Conservation (phyloP, 257 asterid species). For the Anisodus tanguticus region DNA sequence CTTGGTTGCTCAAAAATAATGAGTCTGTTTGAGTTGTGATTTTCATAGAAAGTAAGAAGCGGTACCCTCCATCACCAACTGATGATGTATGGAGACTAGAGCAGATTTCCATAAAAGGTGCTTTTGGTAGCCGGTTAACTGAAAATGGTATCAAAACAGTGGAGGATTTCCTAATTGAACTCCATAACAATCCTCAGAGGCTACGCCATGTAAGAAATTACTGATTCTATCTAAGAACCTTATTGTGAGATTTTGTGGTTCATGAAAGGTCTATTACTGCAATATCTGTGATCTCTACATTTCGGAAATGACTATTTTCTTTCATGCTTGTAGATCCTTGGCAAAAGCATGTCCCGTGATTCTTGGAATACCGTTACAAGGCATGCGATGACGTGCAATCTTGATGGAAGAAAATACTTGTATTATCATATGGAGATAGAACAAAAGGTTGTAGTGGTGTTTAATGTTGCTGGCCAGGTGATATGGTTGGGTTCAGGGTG, state of each 20-base stretch:
- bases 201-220: slow-evolving; percentile 27
- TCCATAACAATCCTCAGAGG: slow-evolving; percentile 5
- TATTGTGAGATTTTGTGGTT: background rate
- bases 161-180: slow-evolving; percentile 34
- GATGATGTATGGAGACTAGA: slow-evolving; percentile 40
- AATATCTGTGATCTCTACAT: background rate
- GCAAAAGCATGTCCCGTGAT: background rate
- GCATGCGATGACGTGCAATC: slow-evolving; percentile 51
- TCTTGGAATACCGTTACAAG: slow-evolving; percentile 40
- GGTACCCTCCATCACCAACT: slow-evolving; percentile 33
- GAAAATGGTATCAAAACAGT: background rate
- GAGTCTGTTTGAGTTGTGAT: background rate
- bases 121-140: slow-evolving; percentile 13
- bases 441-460: slow-evolving; percentile 25
- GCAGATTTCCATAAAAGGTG: slow-evolving; percentile 20
- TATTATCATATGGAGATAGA: background rate
- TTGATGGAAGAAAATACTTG: slow-evolving; percentile 31
- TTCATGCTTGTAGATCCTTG: slow-evolving; percentile 43
- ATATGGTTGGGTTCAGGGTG: background rate
- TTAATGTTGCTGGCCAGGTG: slow-evolving; percentile 21
- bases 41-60: slow-evolving; percentile 38
- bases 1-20: no score
- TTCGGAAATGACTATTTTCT: background rate
- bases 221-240: background rate
- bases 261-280: background rate